phyloP scores from a whole-genome alignment of 306 rosid species.

The Trichosanthes truncata region DNA sequence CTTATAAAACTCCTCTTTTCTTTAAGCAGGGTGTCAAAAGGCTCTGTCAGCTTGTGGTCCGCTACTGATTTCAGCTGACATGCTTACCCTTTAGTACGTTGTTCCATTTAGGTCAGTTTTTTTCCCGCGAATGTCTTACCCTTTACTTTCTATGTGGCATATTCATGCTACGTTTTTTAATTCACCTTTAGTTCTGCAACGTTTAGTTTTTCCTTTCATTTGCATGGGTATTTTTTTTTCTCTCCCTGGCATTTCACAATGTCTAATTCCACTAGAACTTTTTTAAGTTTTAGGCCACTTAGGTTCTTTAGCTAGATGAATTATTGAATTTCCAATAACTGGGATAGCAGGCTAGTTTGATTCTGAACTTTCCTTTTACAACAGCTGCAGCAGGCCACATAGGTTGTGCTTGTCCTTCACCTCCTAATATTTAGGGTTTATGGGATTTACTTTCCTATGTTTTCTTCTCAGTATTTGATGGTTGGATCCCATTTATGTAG shows the following conservation, averaged over 20 bases:
- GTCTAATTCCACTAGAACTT: neutral
- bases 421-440: neutral
- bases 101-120: conserved; percentile 86
- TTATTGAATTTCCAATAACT: neutral
- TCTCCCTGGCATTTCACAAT: neutral
- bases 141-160: conserved; percentile 47
- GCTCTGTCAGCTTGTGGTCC: conserved; percentile 92
- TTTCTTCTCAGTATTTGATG: neutral
- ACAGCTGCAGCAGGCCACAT: neutral
- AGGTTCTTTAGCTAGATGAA: neutral
- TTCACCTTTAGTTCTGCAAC: conserved; percentile 10
- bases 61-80: conserved; percentile 96
- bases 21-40: conserved; percentile 97
- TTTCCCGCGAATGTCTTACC: conserved; percentile 54
- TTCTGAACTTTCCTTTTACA: neutral
- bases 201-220: conserved; percentile 19
- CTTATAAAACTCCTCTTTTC: conserved; percentile 82
- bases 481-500: neutral
- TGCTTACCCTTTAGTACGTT: conserved; percentile 86
- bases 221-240: conserved; percentile 1
- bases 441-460: neutral
- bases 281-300: neutral
- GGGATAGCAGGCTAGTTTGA: neutral
- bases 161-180: conserved; percentile 43
- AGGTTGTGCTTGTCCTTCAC: neutral